Conservation (phyloP, 202 grass and related monocot genomes). For the Miscanthus sacchariflorus region DNA sequence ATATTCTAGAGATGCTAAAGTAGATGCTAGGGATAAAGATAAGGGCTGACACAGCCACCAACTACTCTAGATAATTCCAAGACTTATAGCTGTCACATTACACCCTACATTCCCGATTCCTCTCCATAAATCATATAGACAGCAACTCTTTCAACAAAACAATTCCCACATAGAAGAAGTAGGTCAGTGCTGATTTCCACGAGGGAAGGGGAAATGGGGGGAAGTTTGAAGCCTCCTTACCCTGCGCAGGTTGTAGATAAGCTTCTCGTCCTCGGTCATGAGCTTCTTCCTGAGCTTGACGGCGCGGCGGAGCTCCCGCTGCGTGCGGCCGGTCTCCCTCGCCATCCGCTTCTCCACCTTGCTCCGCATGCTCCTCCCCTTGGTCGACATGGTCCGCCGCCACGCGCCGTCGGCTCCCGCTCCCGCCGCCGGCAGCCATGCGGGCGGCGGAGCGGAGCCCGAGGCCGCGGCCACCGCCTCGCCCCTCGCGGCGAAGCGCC, state of each 20-base stretch:
- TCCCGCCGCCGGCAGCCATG: neutral
- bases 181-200: neutral
- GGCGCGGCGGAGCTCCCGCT: constrained; percentile 82
- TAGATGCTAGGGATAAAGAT: too few species aligned
- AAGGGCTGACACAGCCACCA: too few species aligned
- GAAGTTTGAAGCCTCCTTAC: constrained; percentile 24
- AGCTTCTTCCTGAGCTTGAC: constrained; percentile 95
- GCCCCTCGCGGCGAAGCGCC: neutral
- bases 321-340: constrained; percentile 88
- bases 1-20: too few species aligned
- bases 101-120: neutral
- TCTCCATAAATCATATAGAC: neutral
- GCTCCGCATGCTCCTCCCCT: constrained; percentile 87
- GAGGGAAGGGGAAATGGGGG: neutral
- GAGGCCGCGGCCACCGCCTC: neutral
- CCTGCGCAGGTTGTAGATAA: constrained; percentile 87
- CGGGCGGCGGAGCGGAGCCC: neutral
- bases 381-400: constrained; percentile 77
- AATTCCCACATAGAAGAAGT: neutral
- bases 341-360: constrained; percentile 96
- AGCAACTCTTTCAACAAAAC: neutral
- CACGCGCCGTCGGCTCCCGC: neutral
- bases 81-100: neutral
- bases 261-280: constrained; percentile 96
- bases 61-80: too few species aligned